Percentiles rank a stretch among this genome's conserved stretches.
phyloP scores from a whole-genome alignment of 176 grass and related monocot genomes.

The Musa schizocarpa region DNA sequence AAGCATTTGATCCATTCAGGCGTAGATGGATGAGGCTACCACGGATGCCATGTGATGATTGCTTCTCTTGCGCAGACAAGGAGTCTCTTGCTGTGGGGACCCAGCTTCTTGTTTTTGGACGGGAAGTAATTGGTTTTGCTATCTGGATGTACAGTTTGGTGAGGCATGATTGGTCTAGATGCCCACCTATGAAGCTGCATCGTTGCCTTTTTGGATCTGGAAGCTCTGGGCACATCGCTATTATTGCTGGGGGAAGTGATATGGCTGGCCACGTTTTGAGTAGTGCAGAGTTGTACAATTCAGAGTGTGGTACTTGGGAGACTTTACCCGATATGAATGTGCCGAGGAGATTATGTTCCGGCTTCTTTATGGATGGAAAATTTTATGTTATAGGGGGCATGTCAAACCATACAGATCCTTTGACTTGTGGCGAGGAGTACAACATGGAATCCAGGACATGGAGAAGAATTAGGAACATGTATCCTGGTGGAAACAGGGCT shows the following conservation, averaged over 20 bases:
- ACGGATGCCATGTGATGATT: constrained; percentile 74
- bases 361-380: constrained; percentile 92
- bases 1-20: constrained; percentile 66
- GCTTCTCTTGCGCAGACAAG: constrained; percentile 86
- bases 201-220: constrained; percentile 76
- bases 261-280: constrained; percentile 45
- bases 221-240: constrained; percentile 62
- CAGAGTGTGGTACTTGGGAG: constrained; percentile 59
- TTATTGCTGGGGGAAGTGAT: constrained; percentile 81
- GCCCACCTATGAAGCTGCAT: constrained; percentile 67
- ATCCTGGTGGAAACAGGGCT: constrained; percentile 55
- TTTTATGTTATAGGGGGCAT: constrained; percentile 91
- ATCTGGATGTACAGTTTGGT: constrained; percentile 88
- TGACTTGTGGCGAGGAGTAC: constrained; percentile 89
- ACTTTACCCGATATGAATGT: constrained; percentile 71
- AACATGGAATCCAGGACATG: constrained; percentile 61
- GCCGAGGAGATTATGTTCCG: constrained; percentile 57
- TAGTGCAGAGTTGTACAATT: constrained; percentile 81
- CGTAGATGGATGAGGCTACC: constrained; percentile 82
- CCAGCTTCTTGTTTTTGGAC: constrained; percentile 83
- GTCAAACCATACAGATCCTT: constrained; percentile 43
- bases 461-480: constrained; percentile 76
- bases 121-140: constrained; percentile 61
- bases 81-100: constrained; percentile 90
- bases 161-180: constrained; percentile 48